Percentiles rank a stretch among this genome's conserved stretches.
Conservation (phyloP, 2,329 filamentous ascomycete genomes). For the Parafenestella ontariensis region DNA sequence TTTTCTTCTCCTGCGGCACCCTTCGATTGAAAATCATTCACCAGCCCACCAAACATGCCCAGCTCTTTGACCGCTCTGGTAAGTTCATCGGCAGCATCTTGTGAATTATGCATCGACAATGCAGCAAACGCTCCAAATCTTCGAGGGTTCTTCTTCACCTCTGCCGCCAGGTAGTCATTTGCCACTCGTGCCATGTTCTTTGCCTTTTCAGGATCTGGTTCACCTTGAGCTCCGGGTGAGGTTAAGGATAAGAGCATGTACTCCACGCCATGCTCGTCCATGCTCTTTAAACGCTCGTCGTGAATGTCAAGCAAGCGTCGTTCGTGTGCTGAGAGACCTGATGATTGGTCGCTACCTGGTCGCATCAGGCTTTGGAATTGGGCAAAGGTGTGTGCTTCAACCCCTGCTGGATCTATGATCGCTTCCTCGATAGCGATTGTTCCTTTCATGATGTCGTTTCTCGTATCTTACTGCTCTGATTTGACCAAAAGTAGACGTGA, state of each 20-base stretch:
- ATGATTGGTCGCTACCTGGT: constrained; percentile 26
- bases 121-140: constrained; percentile 31
- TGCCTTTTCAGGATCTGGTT: constrained; percentile 31
- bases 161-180: constrained; percentile 36
- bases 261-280: constrained; percentile 41
- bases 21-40: constrained; percentile 51
- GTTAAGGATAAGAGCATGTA: constrained; percentile 41
- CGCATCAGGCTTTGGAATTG: constrained; percentile 35
- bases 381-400: constrained; percentile 35
- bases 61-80: constrained; percentile 43
- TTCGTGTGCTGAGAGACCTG: constrained; percentile 34
- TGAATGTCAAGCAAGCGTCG: constrained; percentile 37
- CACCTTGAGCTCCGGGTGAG: constrained; percentile 35
- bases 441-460: constrained; percentile 25
- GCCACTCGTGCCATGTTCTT: constrained; percentile 31
- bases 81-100: constrained; percentile 40
- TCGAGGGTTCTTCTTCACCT: constrained; percentile 36
- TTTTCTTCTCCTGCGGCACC: constrained; percentile 37
- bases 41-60: constrained; percentile 68
- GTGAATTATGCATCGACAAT: constrained; percentile 43
- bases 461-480: background rate
- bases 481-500: background rate
- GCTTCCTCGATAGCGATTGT: constrained; percentile 41
- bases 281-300: constrained; percentile 31
- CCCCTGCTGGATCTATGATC: constrained; percentile 36